Base-by-base conservation (phyloP, 2,329 filamentous ascomycete species). In the Ustilaginoidea virens region DNA sequence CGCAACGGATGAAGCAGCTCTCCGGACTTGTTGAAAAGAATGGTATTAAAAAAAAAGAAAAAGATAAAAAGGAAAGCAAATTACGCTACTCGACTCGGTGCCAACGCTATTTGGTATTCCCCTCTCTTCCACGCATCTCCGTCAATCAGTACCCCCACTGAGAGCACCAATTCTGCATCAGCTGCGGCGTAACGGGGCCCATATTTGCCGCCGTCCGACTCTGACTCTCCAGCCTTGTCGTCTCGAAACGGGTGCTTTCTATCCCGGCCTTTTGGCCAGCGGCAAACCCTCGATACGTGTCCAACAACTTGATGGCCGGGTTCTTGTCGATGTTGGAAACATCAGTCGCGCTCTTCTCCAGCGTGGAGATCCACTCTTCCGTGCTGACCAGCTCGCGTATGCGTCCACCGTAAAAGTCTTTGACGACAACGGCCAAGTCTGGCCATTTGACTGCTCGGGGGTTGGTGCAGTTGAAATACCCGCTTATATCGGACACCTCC, bases 381-480 rank as follows among this genome's bases (percentile, higher is more conserved):
- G 66, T 48, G 7, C 45, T 34, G 1, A 69, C 55, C 4, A 57
- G 33, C 36, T 50, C 44, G 20, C 45, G 40, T 36, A 61, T 54
- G 9, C 50, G 40, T 2, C 45, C 45, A 7, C 52, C 48, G 33
- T 62, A 61, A 37, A 53, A 53, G 5, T 48, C 42, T 34, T 54
- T 46, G 10, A 69, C 44, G 0, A 53, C 49, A 0, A 49, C 45
- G 2, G 52, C 52, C 3, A 69, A 46, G 1, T 47, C 35, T 2
- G 25, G 15, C 65, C 63, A 69, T 1, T 43, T 31, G 1, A 50
- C 50, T 3, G 39, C 38, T 1, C 33, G 36, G 0, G 63, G 63
- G 38, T 69, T 69, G 23, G 63, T 55, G 20, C 56, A 53, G 40
- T 68, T 62, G 45, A 60, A 69, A 33, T 59, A 58, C 2, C 54